Evolutionary conservation across 495 filamentous ascomycete genomes (phyloP), one percentile per base, ranked within the genome.

Genomic region (Penicillium soppii): DNA sequence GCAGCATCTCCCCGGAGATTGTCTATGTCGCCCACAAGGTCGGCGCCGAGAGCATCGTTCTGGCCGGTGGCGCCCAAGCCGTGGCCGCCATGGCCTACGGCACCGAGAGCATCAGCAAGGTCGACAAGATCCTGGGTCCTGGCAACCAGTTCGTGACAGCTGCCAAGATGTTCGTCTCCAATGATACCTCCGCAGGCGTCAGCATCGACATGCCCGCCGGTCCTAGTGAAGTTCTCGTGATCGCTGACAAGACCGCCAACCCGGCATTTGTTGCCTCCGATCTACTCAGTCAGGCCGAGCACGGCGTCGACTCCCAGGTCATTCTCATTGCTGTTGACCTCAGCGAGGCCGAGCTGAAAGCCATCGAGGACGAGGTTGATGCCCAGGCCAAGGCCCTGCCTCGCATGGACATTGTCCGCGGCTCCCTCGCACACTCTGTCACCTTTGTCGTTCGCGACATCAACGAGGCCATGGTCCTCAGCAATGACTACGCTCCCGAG

Each of bases 71-170:
- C 43, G 94, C 95, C 0, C 94, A 98, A 73, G 94, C 94, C n/a
- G 86, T 98, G 40, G 82, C 84, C 3, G 84, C 82, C 21, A 85
- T 88, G 81, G 83, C 84, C 4, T 72, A 86, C 47, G 84, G 84
- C n/a, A 87, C 84, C 0, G 72, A 85, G 54, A 82, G 77, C 62
- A 82, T 97, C 50, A 89, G 73, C 64, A 98, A 98, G 74, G 95
- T 97, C 15, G 94, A 98, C 78, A 98, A 98, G 84, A 96, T 98
- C 59, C 82, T 98, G 4, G 94, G 94, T 1, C 94, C 94, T 2
- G 94, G 94, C 32, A 98, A 98, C 71, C 94, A 98, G 70, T 98
- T 97, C 62, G 95, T 98, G 22, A 98, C 94, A 0, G 94, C 95
- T 0, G 94, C 89, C 42, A 98, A 98, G 82, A 98, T 98, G 94